A percentile compares a stretch with the other conserved stretches of the same genome.
These are phyloP conservation scores for Gonapodya sp. DNA, from an alignment of 192 early-diverging fungal genomes.

Conservation along the genomic window DNA sequence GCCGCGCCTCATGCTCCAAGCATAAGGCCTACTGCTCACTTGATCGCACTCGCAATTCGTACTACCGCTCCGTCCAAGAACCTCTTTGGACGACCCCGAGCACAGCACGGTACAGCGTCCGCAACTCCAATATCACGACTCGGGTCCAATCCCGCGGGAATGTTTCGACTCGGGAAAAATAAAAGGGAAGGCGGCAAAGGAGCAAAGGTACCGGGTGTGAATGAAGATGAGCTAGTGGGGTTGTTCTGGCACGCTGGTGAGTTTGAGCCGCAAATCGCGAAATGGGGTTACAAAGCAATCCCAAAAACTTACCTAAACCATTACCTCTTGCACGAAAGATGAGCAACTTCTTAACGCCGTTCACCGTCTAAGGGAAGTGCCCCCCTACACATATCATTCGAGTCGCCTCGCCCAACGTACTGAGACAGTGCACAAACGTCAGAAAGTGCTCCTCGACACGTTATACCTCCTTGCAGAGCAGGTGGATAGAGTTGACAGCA, in stretches of 20 bases:
- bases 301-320: neutral
- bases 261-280: no score
- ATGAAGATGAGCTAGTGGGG: neutral
- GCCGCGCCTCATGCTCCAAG: no score
- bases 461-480: slow-evolving; percentile 34
- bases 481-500: slow-evolving; percentile 26
- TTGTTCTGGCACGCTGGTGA: neutral
- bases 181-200: neutral
- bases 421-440: slow-evolving; percentile 49
- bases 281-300: neutral
- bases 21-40: no score
- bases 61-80: no score
- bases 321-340: no score
- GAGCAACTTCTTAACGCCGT: neutral
- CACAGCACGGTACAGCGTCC: neutral
- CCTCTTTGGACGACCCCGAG: neutral
- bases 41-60: no score
- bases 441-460: slow-evolving; percentile 40
- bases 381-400: neutral
- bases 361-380: neutral
- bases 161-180: neutral
- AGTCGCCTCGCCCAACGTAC: slow-evolving; percentile 5
- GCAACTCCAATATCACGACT: neutral
- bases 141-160: neutral
- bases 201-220: neutral